A percentile compares a stretch with the other conserved stretches of the same genome.
Evolutionary conservation across 139 green algal genomes (phyloP).

Genomic region (Edaphochlamys debaryana): DNA sequence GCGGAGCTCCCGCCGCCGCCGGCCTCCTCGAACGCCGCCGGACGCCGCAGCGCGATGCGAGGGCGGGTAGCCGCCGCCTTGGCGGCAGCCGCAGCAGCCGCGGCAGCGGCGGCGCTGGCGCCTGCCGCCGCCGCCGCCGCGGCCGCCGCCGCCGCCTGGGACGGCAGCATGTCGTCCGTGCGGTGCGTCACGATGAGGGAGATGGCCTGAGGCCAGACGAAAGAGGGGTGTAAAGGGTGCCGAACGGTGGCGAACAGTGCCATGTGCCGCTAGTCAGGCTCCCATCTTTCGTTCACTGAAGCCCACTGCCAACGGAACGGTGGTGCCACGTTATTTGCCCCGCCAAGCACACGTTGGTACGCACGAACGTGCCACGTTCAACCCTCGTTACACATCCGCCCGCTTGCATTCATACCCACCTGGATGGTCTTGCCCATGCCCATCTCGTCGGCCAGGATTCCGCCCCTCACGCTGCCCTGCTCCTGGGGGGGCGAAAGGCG

Average conservation of each 20-base stretch:
- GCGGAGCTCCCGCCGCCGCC: not conserved
- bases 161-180: conserved; percentile 46
- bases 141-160: not conserved
- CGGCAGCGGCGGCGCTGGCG: not conserved
- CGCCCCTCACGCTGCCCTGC: conserved; percentile 69
- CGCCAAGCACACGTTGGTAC: no score
- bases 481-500: no score
- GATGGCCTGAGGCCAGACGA: conserved; percentile 61
- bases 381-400: no score
- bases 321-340: no score
- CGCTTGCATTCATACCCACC: no score
- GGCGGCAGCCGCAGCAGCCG: conserved; percentile 7
- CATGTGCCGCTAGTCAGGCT: no score
- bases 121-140: not conserved
- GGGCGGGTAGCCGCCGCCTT: conserved; percentile 21
- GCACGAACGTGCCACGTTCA: no score
- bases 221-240: not conserved
- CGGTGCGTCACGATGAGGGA: conserved; percentile 82
- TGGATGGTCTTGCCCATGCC: conserved; percentile 76
- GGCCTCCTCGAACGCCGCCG: conserved; percentile 14
- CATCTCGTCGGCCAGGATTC: conserved; percentile 95
- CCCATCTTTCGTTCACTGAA: no score
- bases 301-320: no score
- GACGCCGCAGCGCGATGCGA: conserved; percentile 31
- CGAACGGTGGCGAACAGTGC: no score